Evolutionary conservation across 2,329 filamentous ascomycete genomes (phyloP).

Genomic region (Cercospora brassicicola): DNA sequence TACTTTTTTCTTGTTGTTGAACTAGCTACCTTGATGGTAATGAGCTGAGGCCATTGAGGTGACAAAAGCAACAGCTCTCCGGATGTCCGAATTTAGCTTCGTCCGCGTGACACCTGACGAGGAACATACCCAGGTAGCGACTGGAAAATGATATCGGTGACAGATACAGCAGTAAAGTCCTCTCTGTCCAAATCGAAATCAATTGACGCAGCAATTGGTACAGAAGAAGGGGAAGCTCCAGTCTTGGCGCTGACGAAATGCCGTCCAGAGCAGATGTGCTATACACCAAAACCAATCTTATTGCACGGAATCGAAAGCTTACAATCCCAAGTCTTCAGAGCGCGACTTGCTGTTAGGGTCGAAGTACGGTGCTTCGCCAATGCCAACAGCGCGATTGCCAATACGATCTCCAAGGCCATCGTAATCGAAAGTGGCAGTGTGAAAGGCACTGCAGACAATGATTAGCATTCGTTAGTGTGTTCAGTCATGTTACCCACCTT

Average conservation of each 20-base stretch:
- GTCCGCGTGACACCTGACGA: neutral
- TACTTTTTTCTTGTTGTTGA: neutral
- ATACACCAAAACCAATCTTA: too few species aligned
- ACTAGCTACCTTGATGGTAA: neutral
- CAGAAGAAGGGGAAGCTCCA: neutral
- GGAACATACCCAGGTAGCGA: neutral
- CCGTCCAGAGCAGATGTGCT: neutral
- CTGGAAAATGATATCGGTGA: neutral
- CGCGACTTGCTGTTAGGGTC: conserved; percentile 54
- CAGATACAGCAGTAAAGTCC: neutral
- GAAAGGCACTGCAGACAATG: conserved; percentile 57
- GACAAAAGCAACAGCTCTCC: neutral
- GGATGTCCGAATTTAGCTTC: neutral
- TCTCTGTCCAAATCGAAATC: neutral
- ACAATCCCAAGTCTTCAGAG: conserved; percentile 17
- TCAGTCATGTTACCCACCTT: neutral
- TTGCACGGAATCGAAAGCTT: neutral
- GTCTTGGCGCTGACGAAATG: neutral
- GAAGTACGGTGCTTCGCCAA: conserved; percentile 58
- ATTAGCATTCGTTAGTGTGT: conserved; percentile 62
- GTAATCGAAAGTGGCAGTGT: conserved; percentile 65
- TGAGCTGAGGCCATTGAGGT: neutral
- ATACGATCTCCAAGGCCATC: conserved; percentile 53
- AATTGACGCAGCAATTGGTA: neutral
- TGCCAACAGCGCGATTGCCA: conserved; percentile 56